Percentiles rank a stretch among this genome's conserved stretches.
These are phyloP conservation scores for Porcisia hertigi DNA, from an alignment of 208 protist genomes.

Conservation along the genomic window DNA sequence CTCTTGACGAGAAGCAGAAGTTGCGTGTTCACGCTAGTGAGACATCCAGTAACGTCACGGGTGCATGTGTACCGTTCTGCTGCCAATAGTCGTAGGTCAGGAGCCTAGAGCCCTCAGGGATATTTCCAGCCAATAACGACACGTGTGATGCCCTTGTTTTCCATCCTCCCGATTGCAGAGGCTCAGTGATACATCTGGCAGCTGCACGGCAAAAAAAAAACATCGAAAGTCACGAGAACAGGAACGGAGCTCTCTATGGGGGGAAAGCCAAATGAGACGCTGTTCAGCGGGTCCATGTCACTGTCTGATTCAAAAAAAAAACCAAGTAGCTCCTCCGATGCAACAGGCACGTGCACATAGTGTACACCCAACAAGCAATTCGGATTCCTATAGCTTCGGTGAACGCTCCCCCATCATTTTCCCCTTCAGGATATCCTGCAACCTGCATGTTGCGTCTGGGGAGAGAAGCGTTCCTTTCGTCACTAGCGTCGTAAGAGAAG, in stretches of 20 bases:
- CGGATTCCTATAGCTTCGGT: neutral
- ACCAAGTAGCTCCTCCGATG: neutral
- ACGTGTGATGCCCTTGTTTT: neutral
- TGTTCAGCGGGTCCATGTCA: neutral
- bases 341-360: neutral
- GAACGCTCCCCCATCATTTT: neutral
- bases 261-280: neutral
- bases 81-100: neutral
- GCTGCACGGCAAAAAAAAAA: neutral
- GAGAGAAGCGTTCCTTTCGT: constrained; percentile 31
- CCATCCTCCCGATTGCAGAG: neutral
- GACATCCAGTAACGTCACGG: too few relatives aligned
- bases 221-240: neutral
- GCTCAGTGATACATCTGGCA: neutral
- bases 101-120: neutral
- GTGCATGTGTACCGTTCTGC: neutral
- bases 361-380: neutral
- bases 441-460: neutral
- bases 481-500: constrained; percentile 19
- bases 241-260: too few relatives aligned
- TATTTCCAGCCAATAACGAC: neutral
- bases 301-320: neutral
- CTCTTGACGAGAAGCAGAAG: neutral
- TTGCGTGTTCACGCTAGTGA: neutral
- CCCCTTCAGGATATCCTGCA: neutral